Base-by-base conservation (phyloP, 2,329 filamentous ascomycete genomes). In the Fonsecaea nubica region DNA sequence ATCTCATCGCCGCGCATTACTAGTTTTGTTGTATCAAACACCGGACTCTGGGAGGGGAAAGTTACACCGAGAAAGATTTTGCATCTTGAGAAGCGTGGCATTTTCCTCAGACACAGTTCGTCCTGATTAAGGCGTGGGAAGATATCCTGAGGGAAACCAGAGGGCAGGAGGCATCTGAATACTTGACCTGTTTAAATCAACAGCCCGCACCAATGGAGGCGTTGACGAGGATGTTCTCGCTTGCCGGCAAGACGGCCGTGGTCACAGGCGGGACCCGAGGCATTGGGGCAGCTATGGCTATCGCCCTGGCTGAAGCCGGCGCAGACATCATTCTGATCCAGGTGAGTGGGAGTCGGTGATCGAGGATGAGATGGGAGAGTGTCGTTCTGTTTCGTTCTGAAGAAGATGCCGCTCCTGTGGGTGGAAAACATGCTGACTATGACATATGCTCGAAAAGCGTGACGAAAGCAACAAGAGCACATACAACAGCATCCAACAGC, bases 391-490 rank as follows among this genome's bases (percentile, higher is more conserved):
- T 32, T 32, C 30, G 30, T 32, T 32, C 13, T 35, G 32, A 18
- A 5, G 4, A 21, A 9, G 12, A 50, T 13, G 18, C 12, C 10
- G 1, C 18, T 9, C 45, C 12, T 8, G 12, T 13, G 6, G 5
- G 15, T 50, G 45, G 12, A 30, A 25, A 12, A 13, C 12, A 8
- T 33, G 18, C 53, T 55, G 35, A 55, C 30, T 18, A 55, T 18
- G 10, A 55, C 4, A 30, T n/a, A 4, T 32, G 10, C 45, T 30
- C 18, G 5, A 59, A 18, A 71, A 88, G 85, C 80, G 86, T 74
- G 84, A 88, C 74, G 81, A 82, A 42, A 81, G 81, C 65, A 80
- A 81, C 71, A 81, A 78, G 30, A 63, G 74, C 38, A 82, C 80
- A 9, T 75, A 76, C 62, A 74, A 78, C 33, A 78, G 80, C 48